phyloP scores from a whole-genome alignment of 306 rosid species.

The Medicago arabica region DNA sequence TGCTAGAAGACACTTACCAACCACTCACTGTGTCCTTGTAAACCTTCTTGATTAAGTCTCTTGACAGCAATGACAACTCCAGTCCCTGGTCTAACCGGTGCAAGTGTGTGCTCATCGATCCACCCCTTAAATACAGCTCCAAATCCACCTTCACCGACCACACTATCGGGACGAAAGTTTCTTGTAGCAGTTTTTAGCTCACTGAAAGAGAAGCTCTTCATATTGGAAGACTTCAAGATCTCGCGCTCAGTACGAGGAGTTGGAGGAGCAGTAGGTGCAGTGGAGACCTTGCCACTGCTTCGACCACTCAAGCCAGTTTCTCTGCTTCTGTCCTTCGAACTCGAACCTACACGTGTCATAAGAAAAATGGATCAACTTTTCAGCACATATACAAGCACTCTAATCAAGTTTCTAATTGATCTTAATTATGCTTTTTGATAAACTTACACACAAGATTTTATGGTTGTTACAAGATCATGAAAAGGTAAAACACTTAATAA shows the following conservation, averaged over 20 bases:
- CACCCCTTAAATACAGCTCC: slow-evolving; percentile 94
- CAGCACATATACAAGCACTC: slow-evolving; percentile 22
- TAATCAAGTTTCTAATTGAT: slow-evolving; percentile 31
- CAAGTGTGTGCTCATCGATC: slow-evolving; percentile 81
- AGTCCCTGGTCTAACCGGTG: slow-evolving; percentile 82
- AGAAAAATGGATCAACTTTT: slow-evolving; percentile 24
- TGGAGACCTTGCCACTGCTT: slow-evolving; percentile 63
- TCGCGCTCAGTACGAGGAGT: slow-evolving; percentile 94
- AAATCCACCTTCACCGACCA: slow-evolving; percentile 97
- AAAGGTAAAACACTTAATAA: slow-evolving; percentile 20
- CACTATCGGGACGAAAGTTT: slow-evolving; percentile 97
- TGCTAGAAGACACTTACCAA: slow-evolving; percentile 71
- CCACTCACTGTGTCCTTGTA: slow-evolving; percentile 99
- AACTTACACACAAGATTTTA: slow-evolving; percentile 1
- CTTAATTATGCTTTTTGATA: background rate
- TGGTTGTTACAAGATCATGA: slow-evolving; percentile 28
- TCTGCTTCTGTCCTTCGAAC: slow-evolving; percentile 49
- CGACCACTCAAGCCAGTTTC: slow-evolving; percentile 44
- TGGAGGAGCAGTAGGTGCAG: slow-evolving; percentile 57
- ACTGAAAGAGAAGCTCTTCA: slow-evolving; percentile 72
- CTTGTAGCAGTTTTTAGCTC: slow-evolving; percentile 87
- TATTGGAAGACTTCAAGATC: slow-evolving; percentile 79
- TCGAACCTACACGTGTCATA: slow-evolving; percentile 52
- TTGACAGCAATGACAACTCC: slow-evolving; percentile 92
- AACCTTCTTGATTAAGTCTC: slow-evolving; percentile 94